Evolutionary conservation across 768 basidiomycete species (phyloP).

Genomic region (Serendipita sp.): DNA sequence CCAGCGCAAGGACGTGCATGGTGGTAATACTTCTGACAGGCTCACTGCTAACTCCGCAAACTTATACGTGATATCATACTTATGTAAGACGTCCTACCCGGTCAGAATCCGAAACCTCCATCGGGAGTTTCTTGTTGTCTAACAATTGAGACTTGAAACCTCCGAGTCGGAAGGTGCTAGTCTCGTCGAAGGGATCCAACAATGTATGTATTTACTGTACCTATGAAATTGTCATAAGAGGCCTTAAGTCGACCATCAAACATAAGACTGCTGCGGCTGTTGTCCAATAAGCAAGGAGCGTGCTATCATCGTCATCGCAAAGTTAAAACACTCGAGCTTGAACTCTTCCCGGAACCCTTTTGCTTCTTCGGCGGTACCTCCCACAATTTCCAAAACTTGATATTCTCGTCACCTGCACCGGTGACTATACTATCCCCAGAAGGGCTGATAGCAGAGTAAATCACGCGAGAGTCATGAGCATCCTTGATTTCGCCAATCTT

Average conservation of each 20-base stretch:
- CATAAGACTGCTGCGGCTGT: background rate
- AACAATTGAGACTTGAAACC: too few species aligned
- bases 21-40: background rate
- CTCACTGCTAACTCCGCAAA: too few species aligned
- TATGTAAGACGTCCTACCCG: too few species aligned
- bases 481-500: conserved; percentile 75
- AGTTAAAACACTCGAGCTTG: background rate
- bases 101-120: too few species aligned
- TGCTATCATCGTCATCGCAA: background rate
- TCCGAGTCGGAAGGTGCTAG: too few species aligned
- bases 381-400: conserved; percentile 77
- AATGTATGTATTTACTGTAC: too few species aligned
- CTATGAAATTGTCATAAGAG: too few species aligned
- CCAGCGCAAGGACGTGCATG: background rate
- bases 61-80: too few species aligned
- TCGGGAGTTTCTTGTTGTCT: too few species aligned
- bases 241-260: background rate
- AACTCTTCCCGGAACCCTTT: background rate
- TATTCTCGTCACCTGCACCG: conserved; percentile 85
- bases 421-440: conserved; percentile 86
- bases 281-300: background rate
- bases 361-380: conserved; percentile 18
- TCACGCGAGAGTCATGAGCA: conserved; percentile 81
- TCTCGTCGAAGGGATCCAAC: too few species aligned
- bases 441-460: conserved; percentile 73